Evolutionary conservation across 805 yeast species (phyloP), one percentile per base, ranked within the genome.

Genomic region (Pichia scutulata): DNA sequence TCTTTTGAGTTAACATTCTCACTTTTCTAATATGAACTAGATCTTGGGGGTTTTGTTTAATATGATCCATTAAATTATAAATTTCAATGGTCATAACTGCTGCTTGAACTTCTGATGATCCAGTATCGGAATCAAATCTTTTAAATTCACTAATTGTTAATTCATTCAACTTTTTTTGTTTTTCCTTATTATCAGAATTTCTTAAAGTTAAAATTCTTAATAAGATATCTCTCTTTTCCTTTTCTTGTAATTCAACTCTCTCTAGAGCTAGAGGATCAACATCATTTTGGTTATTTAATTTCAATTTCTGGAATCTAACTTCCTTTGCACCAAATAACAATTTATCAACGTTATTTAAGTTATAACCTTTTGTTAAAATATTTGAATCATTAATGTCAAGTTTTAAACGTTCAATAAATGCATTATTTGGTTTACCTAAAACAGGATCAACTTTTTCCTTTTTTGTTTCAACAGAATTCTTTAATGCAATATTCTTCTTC

Each of bases 81-180:
- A 93, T 88, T 60, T 80, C 79, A 45, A 88, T 83, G 0, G 98
- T 89, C 70, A 84, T 70, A 25, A 87, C 77, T 2, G 97, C 98
- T 2, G 98, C 97, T 68, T 90, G 97, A 24, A 90, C 97, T 69
- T 92, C 98, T 48, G 95, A 81, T 2, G 96, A 87, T 3, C 96
- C 97, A 1, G 97, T 87, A 65, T 93, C 98, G 48, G 96, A 96
- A 43, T 82, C 89, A 55, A 77, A 75, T 60, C 96, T 76, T 58
- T 80, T 82, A 67, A 92, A 90, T 69, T 92, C 97, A 58, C 77
- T 70, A 46, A 80, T 74, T 1, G 97, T 97, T 43, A 84, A 65
- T 43, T 69, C 69, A 2, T 80, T 71, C 26, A 88, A 85, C 57
- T 78, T 64, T 56, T 79, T 78, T 60, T 75, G 71, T 51, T 73